Evolutionary conservation across 2,329 filamentous ascomycete genomes (phyloP).

Genomic region (Parascedosporium putredinis): DNA sequence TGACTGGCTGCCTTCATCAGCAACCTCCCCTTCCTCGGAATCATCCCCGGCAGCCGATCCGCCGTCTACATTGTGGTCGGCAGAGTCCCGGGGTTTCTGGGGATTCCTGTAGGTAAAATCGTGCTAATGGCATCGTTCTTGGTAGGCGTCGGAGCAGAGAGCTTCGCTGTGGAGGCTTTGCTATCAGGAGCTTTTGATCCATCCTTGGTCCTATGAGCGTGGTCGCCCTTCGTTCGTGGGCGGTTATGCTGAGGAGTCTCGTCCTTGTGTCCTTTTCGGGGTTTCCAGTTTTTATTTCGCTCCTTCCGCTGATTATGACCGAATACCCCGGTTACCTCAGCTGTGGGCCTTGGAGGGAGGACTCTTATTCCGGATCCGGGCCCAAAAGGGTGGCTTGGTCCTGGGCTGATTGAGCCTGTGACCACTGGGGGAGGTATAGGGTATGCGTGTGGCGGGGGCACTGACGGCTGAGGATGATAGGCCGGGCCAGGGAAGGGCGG

Average conservation of each 20-base stretch:
- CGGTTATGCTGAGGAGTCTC: conserved; percentile 7
- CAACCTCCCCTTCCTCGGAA: conserved; percentile 20
- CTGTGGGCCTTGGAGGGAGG: conserved; percentile 16
- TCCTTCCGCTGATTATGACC: conserved; percentile 20
- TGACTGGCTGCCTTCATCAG: conserved; percentile 21
- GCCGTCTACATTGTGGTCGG: conserved; percentile 6
- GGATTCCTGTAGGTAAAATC: not conserved
- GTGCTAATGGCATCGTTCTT: not conserved
- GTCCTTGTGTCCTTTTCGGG: conserved; percentile 17
- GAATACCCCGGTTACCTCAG: conserved; percentile 20
- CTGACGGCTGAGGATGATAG: not conserved
- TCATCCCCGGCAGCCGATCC: conserved; percentile 12
- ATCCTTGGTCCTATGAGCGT: not conserved
- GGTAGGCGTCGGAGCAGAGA: not conserved
- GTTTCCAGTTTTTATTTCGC: conserved; percentile 13
- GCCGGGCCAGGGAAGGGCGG: not conserved
- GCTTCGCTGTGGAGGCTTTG: not conserved
- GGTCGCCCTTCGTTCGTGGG: not conserved
- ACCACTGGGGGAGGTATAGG: conserved; percentile 15
- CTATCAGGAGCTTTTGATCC: not conserved
- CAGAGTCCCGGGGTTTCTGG: not conserved
- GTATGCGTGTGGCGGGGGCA: no score
- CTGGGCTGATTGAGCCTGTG: conserved; percentile 17
- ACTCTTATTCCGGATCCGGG: conserved; percentile 19
- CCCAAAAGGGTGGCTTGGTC: conserved; percentile 17